A percentile compares a stretch with the other conserved stretches of the same genome.
phyloP scores from a whole-genome alignment of 2,329 filamentous ascomycete species.

The Phaeosphaeriaceae sp. region DNA sequence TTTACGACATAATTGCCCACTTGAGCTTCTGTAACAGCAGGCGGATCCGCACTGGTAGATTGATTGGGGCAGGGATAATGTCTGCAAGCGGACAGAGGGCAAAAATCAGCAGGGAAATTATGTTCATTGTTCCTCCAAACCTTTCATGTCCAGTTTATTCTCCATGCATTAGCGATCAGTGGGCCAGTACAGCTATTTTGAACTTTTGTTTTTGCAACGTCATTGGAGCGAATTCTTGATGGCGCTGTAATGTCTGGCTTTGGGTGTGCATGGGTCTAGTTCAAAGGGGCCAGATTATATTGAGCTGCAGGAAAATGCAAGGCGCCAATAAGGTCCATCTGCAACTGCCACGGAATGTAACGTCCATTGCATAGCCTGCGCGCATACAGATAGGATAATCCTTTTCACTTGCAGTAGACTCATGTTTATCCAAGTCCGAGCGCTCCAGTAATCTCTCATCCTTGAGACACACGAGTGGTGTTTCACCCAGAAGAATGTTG shows the following conservation, averaged over 20 bases:
- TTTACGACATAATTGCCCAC: constrained; percentile 25
- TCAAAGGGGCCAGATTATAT: constrained; percentile 2
- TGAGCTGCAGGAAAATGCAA: constrained; percentile 9
- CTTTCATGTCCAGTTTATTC: constrained; percentile 7
- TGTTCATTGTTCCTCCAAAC: constrained; percentile 5
- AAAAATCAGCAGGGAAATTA: not conserved
- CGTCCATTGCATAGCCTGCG: constrained; percentile 7
- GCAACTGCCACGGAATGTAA: constrained; percentile 9
- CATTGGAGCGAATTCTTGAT: constrained; percentile 4
- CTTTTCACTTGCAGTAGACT: constrained; percentile 1
- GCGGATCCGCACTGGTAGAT: constrained; percentile 14
- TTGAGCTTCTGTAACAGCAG: constrained; percentile 10
- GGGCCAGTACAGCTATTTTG: constrained; percentile 9
- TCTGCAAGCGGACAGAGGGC: constrained; percentile 16
- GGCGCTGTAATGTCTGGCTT: not conserved
- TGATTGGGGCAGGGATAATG: constrained; percentile 7
- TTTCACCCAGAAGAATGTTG: not conserved
- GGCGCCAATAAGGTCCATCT: constrained; percentile 3
- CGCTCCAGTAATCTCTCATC: not conserved
- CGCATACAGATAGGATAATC: constrained; percentile 1
- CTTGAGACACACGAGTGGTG: not conserved
- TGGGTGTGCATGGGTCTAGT: constrained; percentile 1
- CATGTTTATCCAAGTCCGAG: not conserved
- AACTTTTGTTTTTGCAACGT: constrained; percentile 4
- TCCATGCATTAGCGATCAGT: constrained; percentile 18